A percentile compares a stretch with the other conserved stretches of the same genome.
These are phyloP conservation scores for Ajuga chamaepitys DNA, from an alignment of 257 asterid genomes.

Conservation along the genomic window DNA sequence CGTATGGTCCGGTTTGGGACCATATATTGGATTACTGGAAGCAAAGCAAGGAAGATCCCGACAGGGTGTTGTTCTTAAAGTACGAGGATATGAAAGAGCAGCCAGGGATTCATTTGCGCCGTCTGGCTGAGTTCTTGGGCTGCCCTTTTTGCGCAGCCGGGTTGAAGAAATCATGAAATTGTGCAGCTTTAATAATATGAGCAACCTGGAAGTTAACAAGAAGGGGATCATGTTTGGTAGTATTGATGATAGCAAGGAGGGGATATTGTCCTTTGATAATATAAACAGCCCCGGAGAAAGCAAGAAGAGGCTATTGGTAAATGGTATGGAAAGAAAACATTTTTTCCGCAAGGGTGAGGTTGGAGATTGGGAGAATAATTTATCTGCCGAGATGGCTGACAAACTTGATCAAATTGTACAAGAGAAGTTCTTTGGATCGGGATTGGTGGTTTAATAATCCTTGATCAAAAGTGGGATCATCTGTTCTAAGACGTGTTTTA, in stretches of 20 bases:
- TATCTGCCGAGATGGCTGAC: too few relatives aligned
- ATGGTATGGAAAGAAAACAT: neutral
- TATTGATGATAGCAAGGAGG: too few relatives aligned
- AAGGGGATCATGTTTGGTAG: neutral
- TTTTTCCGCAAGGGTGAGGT: neutral
- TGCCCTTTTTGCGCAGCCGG: too few relatives aligned
- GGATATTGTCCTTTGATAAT: too few relatives aligned
- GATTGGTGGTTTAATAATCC: neutral
- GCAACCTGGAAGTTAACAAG: constrained; percentile 21
- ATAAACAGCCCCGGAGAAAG: too few relatives aligned
- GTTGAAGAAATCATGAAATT: constrained; percentile 9
- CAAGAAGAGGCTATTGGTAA: too few relatives aligned
- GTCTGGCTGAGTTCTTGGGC: constrained; percentile 18
- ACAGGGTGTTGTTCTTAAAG: constrained; percentile 16
- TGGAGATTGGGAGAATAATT: too few relatives aligned
- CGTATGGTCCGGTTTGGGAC: constrained; percentile 26
- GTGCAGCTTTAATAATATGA: constrained; percentile 26
- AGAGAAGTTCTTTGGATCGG: neutral
- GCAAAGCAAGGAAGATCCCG: constrained; percentile 8
- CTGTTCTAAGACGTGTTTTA: too few relatives aligned
- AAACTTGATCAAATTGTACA: too few relatives aligned
- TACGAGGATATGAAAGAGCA: constrained; percentile 21
- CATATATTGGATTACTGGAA: constrained; percentile 25
- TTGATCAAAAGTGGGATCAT: too few relatives aligned
- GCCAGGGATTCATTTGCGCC: too few relatives aligned